Evolutionary conservation across 441 rosid genomes (phyloP).

Genomic region (Euphorbia schlechtendalii): DNA sequence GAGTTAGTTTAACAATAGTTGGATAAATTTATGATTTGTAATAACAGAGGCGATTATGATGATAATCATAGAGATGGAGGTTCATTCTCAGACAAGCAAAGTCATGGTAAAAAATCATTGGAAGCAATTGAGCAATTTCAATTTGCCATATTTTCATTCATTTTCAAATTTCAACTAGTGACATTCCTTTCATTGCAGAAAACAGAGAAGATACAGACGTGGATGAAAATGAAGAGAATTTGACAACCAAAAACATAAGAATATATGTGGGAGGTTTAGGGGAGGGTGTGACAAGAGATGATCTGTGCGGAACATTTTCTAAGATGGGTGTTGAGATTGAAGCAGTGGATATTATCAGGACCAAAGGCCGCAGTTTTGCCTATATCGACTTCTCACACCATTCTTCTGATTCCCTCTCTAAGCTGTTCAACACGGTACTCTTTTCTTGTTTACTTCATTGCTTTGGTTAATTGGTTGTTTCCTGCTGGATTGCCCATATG

Average conservation of each 20-base stretch:
- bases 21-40: not conserved
- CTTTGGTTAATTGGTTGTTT: not conserved
- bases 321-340: slow-evolving; percentile 39
- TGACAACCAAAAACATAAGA: slow-evolving; percentile 24
- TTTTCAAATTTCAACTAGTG: not conserved
- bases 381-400: slow-evolving; percentile 61
- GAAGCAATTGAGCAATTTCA: not conserved
- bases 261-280: slow-evolving; percentile 76
- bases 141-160: not conserved
- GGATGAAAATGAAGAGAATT: slow-evolving; percentile 11
- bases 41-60: not conserved
- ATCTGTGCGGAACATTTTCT: slow-evolving; percentile 48
- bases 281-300: slow-evolving; percentile 53
- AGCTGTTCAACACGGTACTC: slow-evolving; percentile 66
- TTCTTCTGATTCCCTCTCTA: slow-evolving; percentile 52
- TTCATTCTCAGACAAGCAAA: not conserved
- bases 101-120: not conserved
- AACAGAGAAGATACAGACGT: not conserved
- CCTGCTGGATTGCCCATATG: not conserved
- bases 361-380: slow-evolving; percentile 85
- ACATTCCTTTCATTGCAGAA: not conserved
- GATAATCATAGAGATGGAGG: not conserved
- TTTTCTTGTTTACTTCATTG: not conserved
- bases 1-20: not conserved
- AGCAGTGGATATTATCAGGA: slow-evolving; percentile 51